Base-by-base conservation (phyloP, 2,329 filamentous ascomycete genomes). In the Fusarium cyanostomum region DNA sequence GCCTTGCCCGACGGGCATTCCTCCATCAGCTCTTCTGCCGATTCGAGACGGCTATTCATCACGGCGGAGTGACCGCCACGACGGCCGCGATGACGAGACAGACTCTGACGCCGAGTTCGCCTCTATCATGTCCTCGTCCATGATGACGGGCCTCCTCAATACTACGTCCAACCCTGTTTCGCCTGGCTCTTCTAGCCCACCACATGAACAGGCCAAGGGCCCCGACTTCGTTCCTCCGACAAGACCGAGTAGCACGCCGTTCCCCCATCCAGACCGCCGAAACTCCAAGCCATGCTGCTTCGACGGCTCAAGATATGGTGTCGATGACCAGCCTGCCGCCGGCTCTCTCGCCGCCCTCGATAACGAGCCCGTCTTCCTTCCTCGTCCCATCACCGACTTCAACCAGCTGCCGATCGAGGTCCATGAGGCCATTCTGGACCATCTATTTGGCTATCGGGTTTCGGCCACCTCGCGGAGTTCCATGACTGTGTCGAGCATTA, bases 341-440 rank as follows among this genome's bases (percentile, higher is more conserved):
- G 63, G 57, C 37, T 64, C 67, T n/a, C 53, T 49, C n/a, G 43
- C 62, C 21, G 44, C 55, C 24, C 44, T 59, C 10, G 61, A 59
- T 15, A 66, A 65, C 15, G 65, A 73, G 13, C 52, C 59, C 1
- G 16, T 53, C 11, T 28, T 51, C 18, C 59, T 58, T 15, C 63
- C 64, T 41, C 64, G 56, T 3, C 68, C 68, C 12, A 61, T 71
- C 10, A 72, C 60, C 7, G 79, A 80, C 49, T 75, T 86, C 44
- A 77, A 80, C 39, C 75, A 85, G 61, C 78, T 92, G 2, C 89
- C 90, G 2, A 82, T 84, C 52, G 89, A 92, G 73, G 89, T 92
- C 11, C 89, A 91, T 71, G 89, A 91, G 68, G 85, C 84, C 52
- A 88, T 92, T 51, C 78, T 92, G 12, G 89, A 92, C 72, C 84